phyloP scores from a whole-genome alignment of 805 yeast genomes.

The Scheffersomyces amazonensis region DNA sequence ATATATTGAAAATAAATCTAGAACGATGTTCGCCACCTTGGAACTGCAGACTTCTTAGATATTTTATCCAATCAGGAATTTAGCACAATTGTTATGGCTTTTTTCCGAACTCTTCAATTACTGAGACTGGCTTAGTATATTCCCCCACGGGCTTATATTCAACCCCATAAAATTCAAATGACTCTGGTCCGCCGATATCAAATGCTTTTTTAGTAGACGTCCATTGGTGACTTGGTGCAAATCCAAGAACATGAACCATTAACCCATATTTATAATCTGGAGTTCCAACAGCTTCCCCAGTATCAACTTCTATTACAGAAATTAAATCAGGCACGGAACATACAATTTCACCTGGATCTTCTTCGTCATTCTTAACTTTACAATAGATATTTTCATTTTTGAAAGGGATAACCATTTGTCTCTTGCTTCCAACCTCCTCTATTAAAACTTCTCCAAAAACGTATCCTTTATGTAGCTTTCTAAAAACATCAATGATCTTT shows the following conservation, averaged over 20 bases:
- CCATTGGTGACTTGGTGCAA: conserved; percentile 38
- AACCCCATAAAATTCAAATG: conserved; percentile 35
- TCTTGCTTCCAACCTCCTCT: conserved; percentile 12
- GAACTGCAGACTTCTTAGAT: no score
- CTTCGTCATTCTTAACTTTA: conserved; percentile 14
- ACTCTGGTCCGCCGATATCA: conserved; percentile 41
- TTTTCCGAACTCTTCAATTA: conserved; percentile 42
- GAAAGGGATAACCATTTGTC: conserved; percentile 36
- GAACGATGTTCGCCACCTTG: no score
- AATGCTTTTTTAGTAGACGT: conserved; percentile 32
- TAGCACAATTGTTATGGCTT: no score
- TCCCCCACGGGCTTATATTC: conserved; percentile 35
- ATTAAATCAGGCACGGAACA: conserved; percentile 47
- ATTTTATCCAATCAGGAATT: no score
- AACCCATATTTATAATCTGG: conserved; percentile 48
- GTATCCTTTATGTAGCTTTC: conserved; percentile 40
- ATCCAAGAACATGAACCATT: conserved; percentile 39
- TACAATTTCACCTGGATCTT: conserved; percentile 22
- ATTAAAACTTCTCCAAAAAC: conserved; percentile 43
- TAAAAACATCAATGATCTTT: conserved; percentile 42
- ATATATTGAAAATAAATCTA: no score
- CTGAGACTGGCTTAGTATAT: conserved; percentile 32
- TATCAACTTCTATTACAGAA: conserved; percentile 38
- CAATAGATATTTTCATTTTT: conserved; percentile 46
- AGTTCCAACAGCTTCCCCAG: conserved; percentile 47